Base-by-base conservation (phyloP, 2,329 filamentous ascomycete genomes). In the Trichoderma afroharzianum region DNA sequence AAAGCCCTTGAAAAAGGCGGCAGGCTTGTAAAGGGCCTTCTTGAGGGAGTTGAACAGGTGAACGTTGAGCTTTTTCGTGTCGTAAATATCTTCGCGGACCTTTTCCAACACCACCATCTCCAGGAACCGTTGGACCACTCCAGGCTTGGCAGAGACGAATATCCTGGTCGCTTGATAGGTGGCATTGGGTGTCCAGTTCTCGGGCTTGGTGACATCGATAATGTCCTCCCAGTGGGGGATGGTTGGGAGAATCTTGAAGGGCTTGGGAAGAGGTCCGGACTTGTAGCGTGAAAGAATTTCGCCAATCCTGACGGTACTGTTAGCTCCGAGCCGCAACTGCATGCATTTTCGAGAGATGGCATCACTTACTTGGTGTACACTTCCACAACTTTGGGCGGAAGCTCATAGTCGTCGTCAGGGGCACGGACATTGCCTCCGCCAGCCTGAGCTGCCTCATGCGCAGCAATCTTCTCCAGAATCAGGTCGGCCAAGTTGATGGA, bases 1-100 rank as follows among this genome's bases (percentile, higher is more conserved):
- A 76, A 99, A 90, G 4, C 95, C 96, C 81, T 98, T 97, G 88
- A 99, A 99, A 83, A 97, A 99, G 21, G 95, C 94, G 0, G 93
- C 92, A 7, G 96, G 96, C 81, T 97, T 97, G 85, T 97, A 98
- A 15, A 98, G 87, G 8, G 90, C 90, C 80, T 97, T 97, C 83
- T 98, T 98, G 71, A 99, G 85, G 0, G 94, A 79, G 77, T 97
- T 95, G 87, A 98, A 99, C 8, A 98, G 86, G 80, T 99, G 96
- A 0, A 98, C 92, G 78, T 98, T 98, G 71, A 99, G 87, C 81
- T 98, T 98, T 82, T 96, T 96, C 74, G 91, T 94, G 81, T 99
- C 94, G 79, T 92, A 91, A 73, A 99, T 98, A 77, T 98, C 93
- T 77, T 97, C 93, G 73, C 95, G 92, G n/a, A 98, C 94, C 64